Evolutionary conservation across 1,139 yeast species (phyloP).

Genomic region (Lodderomyces elongisporus): DNA sequence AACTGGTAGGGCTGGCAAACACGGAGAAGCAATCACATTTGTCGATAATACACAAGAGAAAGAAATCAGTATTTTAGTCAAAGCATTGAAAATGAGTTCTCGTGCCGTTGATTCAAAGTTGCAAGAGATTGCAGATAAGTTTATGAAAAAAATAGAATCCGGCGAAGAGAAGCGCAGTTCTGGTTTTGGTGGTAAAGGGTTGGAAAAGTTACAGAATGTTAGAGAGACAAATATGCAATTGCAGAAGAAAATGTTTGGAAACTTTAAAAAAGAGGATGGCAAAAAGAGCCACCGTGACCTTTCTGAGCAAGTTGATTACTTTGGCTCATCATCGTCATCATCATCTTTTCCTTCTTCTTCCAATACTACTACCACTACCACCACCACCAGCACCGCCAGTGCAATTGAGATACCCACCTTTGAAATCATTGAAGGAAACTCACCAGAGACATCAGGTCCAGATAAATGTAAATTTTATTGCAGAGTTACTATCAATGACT

Average conservation of each 20-base stretch:
- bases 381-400: not conserved
- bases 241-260: constrained; percentile 39
- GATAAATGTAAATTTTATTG: constrained; percentile 67
- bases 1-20: constrained; percentile 87
- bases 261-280: constrained; percentile 4
- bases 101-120: constrained; percentile 51
- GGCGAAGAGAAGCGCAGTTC: constrained; percentile 66
- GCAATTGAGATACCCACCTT: constrained; percentile 34
- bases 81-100: constrained; percentile 57
- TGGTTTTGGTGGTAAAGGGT: constrained; percentile 94
- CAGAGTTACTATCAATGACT: constrained; percentile 72
- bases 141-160: constrained; percentile 55
- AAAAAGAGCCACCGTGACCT: constrained; percentile 1
- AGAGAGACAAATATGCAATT: constrained; percentile 53
- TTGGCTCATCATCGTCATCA: constrained; percentile 2
- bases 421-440: constrained; percentile 48
- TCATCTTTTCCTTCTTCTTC: too few species aligned
- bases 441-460: constrained; percentile 60
- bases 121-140: constrained; percentile 48
- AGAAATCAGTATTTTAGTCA: constrained; percentile 65
- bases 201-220: constrained; percentile 70
- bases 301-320: not conserved
- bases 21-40: constrained; percentile 76
- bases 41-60: constrained; percentile 62
- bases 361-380: not conserved